phyloP scores from a whole-genome alignment of 768 basidiomycete species.

The Lyophyllum decastes region DNA sequence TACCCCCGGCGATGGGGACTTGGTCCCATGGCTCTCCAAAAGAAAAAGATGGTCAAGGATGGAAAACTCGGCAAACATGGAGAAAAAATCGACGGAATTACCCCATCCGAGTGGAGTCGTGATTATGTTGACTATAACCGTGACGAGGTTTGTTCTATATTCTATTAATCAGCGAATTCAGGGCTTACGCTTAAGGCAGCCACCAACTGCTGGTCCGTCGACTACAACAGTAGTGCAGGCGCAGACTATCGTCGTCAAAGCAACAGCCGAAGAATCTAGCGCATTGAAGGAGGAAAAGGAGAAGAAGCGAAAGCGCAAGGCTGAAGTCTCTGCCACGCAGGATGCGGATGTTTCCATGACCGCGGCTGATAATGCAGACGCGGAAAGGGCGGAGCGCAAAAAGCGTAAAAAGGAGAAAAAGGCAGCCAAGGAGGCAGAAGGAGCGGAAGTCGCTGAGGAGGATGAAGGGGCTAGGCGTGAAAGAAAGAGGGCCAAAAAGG shows the following conservation, averaged over 20 bases:
- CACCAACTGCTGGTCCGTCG: conserved; percentile 41
- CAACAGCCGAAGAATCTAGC: conserved; percentile 26
- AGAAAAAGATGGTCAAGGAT: conserved; percentile 99
- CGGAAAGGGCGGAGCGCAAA: conserved; percentile 57
- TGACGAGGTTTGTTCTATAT: conserved; percentile 39
- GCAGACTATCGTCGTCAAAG: conserved; percentile 16
- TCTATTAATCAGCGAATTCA: conserved; percentile 7
- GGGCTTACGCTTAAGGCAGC: conserved; percentile 13
- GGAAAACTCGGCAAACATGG: conserved; percentile 96
- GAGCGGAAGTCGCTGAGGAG: conserved; percentile 33
- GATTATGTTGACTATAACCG: conserved; percentile 94
- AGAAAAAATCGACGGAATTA: conserved; percentile 82
- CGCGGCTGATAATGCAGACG: conserved; percentile 40
- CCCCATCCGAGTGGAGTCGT: conserved; percentile 87
- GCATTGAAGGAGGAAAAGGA: conserved; percentile 60
- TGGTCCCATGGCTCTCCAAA: conserved; percentile 94
- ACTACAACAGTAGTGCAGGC: conserved; percentile 23
- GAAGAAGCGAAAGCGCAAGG: conserved; percentile 86
- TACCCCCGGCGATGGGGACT: conserved; percentile 99
- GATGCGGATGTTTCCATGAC: conserved; percentile 45
- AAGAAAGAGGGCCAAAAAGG: conserved; percentile 67
- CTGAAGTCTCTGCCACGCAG: conserved; percentile 47
- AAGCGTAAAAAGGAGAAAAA: conserved; percentile 68
- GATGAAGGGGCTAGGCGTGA: conserved; percentile 65
- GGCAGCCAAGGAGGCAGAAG: conserved; percentile 46